Percentiles rank a stretch among this genome's conserved stretches.
Evolutionary conservation across 768 basidiomycete genomes (phyloP).

Genomic region (Boletus reticuloceps): DNA sequence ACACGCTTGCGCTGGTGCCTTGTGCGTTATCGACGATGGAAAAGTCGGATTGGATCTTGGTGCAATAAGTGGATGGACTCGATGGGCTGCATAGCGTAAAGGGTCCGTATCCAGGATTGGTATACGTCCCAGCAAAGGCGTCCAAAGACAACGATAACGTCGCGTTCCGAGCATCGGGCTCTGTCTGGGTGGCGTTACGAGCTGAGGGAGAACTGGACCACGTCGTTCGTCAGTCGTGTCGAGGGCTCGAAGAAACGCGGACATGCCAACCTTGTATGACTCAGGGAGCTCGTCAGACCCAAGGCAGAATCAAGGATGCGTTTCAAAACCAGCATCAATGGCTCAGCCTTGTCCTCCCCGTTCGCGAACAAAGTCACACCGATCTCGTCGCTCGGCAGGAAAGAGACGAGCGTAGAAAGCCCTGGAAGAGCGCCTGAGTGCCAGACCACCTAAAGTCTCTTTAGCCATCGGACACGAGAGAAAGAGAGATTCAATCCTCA

Average conservation of each 20-base stretch:
- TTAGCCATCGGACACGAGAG: background rate
- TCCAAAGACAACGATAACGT: slow-evolving; percentile 16
- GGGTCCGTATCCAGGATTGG: slow-evolving; percentile 36
- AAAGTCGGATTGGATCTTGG: slow-evolving; percentile 29
- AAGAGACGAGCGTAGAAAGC: slow-evolving; percentile 27
- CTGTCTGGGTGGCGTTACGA: background rate
- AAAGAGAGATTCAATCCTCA: slow-evolving; percentile 12
- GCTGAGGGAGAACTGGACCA: background rate
- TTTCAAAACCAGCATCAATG: slow-evolving; percentile 6
- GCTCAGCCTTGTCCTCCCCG: slow-evolving; percentile 14
- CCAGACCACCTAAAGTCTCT: slow-evolving; percentile 28
- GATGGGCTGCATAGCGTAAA: slow-evolving; percentile 36
- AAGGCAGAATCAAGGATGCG: slow-evolving; percentile 27
- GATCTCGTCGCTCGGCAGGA: slow-evolving; percentile 36
- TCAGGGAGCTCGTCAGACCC: background rate
- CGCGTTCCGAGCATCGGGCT: background rate
- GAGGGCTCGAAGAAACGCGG: background rate
- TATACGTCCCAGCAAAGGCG: slow-evolving; percentile 36
- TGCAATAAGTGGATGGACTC: slow-evolving; percentile 22
- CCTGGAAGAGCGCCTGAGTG: slow-evolving; percentile 38
- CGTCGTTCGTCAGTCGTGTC: background rate
- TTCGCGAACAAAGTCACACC: slow-evolving; percentile 38
- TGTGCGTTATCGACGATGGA: slow-evolving; percentile 20
- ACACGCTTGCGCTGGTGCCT: background rate
- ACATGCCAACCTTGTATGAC: slow-evolving; percentile 5